A percentile compares a stretch with the other conserved stretches of the same genome.
Conservation (phyloP, 352 stramenopile species). For the Pythium grandisporangium region DNA sequence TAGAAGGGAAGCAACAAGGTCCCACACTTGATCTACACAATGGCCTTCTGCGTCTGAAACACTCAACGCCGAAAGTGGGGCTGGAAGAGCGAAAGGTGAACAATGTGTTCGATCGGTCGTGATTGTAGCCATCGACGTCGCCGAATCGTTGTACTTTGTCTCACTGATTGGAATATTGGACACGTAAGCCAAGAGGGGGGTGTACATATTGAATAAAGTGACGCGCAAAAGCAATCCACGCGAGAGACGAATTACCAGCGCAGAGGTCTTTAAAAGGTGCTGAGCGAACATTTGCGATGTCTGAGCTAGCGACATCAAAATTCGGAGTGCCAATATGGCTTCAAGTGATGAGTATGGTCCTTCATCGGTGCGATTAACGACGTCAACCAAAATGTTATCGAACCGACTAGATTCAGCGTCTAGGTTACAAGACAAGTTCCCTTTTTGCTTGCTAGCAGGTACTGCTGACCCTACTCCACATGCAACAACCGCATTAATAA, state of each 20-base stretch:
- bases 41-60: slow-evolving; percentile 7
- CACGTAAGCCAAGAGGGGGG: slow-evolving; percentile 51
- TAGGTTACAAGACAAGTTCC: too few relatives aligned
- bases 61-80: slow-evolving; percentile 10
- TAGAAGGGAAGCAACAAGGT: slow-evolving; percentile 49
- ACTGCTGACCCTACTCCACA: too few relatives aligned
- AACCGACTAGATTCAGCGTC: too few relatives aligned
- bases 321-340: slow-evolving; percentile 27
- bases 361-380: slow-evolving; percentile 28
- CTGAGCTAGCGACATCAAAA: slow-evolving; percentile 58
- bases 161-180: slow-evolving; percentile 45
- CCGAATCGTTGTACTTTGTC: slow-evolving; percentile 42
- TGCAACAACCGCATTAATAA: slow-evolving; percentile 10
- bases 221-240: slow-evolving; percentile 30
- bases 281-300: slow-evolving; percentile 31
- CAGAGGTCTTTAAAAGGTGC: slow-evolving; percentile 24
- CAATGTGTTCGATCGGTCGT: slow-evolving; percentile 1
- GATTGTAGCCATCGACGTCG: too few relatives aligned
- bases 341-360: slow-evolving; percentile 24
- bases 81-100: slow-evolving; percentile 19
- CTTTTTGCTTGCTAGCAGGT: too few relatives aligned
- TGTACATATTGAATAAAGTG: slow-evolving; percentile 36
- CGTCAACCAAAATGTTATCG: slow-evolving; percentile 35
- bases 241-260: slow-evolving; percentile 29
- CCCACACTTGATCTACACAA: slow-evolving; percentile 51